These are phyloP conservation scores for Mucor ambiguus DNA, from an alignment of 371 early-diverging fungal genomes.

Conservation along the genomic window DNA sequence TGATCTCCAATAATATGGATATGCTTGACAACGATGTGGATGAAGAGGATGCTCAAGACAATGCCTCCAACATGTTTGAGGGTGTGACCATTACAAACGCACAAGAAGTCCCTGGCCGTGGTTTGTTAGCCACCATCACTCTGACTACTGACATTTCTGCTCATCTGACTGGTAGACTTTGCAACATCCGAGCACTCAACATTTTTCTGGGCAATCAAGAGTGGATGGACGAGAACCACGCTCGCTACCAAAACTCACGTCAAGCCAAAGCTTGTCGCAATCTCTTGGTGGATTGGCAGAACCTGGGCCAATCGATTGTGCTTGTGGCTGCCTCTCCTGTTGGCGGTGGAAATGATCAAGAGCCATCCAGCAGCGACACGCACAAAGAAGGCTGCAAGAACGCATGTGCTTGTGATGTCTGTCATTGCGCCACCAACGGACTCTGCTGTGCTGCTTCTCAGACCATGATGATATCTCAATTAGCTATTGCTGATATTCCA, in stretches of 20 bases:
- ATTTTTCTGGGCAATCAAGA: conserved; percentile 68
- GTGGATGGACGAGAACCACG: conserved; percentile 72
- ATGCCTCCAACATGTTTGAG: conserved; percentile 38
- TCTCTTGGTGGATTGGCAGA: conserved; percentile 55
- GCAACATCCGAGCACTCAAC: conserved; percentile 47
- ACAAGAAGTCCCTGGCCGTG: conserved; percentile 70
- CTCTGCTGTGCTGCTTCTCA: conserved; percentile 40
- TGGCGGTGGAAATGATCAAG: conserved; percentile 18
- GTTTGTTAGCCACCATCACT: conserved; percentile 56
- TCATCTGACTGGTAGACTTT: conserved; percentile 29
- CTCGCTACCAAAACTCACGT: conserved; percentile 48
- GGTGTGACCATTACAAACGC: conserved; percentile 58
- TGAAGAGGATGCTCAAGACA: not conserved
- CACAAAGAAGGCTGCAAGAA: conserved; percentile 42
- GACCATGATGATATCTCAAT: conserved; percentile 53
- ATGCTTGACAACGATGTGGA: conserved; percentile 4
- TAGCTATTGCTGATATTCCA: conserved; percentile 60
- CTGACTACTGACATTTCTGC: conserved; percentile 30
- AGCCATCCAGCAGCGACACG: conserved; percentile 15
- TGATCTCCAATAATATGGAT: conserved; percentile 6
- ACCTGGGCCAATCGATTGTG: conserved; percentile 65
- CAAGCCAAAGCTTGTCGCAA: conserved; percentile 35
- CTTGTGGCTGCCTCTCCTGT: conserved; percentile 59
- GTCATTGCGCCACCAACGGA: conserved; percentile 47
- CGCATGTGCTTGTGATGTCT: conserved; percentile 52